Evolutionary conservation across 148 eudicot genomes (phyloP).

Genomic region (Polygonum aviculare): DNA sequence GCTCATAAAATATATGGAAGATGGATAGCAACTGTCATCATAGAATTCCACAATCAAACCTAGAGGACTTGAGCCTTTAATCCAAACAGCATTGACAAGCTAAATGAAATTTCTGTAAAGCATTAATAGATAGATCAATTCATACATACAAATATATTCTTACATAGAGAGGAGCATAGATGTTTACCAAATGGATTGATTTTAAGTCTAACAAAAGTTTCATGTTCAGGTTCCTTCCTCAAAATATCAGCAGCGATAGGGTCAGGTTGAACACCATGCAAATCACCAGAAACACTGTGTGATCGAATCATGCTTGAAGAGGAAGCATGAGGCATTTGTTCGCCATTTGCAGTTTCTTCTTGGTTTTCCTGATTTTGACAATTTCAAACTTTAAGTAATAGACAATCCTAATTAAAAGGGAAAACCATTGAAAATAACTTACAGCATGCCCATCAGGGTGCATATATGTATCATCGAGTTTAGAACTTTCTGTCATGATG

Average conservation of each 20-base stretch:
- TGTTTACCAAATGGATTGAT: slow-evolving; percentile 68
- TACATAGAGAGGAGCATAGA: slow-evolving; percentile 2
- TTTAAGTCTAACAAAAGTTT: slow-evolving; percentile 87
- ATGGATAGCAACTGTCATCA: not conserved
- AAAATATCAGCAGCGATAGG: slow-evolving; percentile 98
- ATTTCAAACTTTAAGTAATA: not conserved
- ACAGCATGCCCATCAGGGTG: slow-evolving; percentile 61
- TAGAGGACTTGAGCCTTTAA: not conserved
- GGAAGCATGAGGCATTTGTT: slow-evolving; percentile 41
- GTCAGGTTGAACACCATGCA: slow-evolving; percentile 93
- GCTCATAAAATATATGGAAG: not conserved
- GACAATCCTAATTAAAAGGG: not conserved
- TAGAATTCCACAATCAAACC: not conserved
- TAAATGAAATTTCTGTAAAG: no score
- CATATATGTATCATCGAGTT: slow-evolving; percentile 3
- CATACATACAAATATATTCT: not conserved
- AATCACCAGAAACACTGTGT: slow-evolving; percentile 91
- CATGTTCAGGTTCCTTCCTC: slow-evolving; percentile 98
- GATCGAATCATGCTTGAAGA: slow-evolving; percentile 83
- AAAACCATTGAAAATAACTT: slow-evolving; percentile 16
- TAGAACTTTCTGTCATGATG: slow-evolving; percentile 37
- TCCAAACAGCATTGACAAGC: not conserved
- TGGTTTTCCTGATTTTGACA: slow-evolving; percentile 37
- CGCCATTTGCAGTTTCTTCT: slow-evolving; percentile 53
- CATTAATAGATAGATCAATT: not conserved